phyloP scores from a whole-genome alignment of 768 basidiomycete genomes.

The Floccularia luteovirens region DNA sequence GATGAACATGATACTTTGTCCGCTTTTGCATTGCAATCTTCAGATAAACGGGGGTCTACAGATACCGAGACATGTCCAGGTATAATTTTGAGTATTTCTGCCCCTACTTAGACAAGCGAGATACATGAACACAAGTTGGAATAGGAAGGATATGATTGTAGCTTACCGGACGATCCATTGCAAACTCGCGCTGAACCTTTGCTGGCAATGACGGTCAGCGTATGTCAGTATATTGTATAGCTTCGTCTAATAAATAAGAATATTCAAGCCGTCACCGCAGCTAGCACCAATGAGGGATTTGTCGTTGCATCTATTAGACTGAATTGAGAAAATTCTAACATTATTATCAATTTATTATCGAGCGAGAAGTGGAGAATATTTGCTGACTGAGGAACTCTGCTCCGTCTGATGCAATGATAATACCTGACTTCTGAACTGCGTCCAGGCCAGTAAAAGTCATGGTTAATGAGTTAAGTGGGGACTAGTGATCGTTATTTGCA shows the following conservation, averaged over 20 bases:
- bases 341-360: neutral
- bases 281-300: conserved; percentile 25
- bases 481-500: neutral
- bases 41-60: conserved; percentile 25
- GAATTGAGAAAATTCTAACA: conserved; percentile 21
- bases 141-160: neutral
- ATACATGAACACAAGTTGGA: neutral
- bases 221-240: conserved; percentile 15
- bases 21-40: conserved; percentile 18
- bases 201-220: conserved; percentile 8
- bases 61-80: conserved; percentile 27
- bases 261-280: conserved; percentile 24
- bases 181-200: conserved; percentile 15
- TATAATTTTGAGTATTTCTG: conserved; percentile 21
- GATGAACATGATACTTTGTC: no score
- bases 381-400: conserved; percentile 22
- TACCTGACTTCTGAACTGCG: conserved; percentile 17
- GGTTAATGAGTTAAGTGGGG: no score
- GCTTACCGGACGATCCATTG: conserved; percentile 22
- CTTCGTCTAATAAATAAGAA: conserved; percentile 18
- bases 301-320: conserved; percentile 25
- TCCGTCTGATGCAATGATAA: conserved; percentile 24
- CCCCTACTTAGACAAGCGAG: conserved; percentile 24
- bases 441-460: conserved; percentile 18
- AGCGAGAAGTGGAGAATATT: neutral